These are phyloP conservation scores for Collybia mongolica DNA, from an alignment of 768 basidiomycete genomes.

Conservation along the genomic window DNA sequence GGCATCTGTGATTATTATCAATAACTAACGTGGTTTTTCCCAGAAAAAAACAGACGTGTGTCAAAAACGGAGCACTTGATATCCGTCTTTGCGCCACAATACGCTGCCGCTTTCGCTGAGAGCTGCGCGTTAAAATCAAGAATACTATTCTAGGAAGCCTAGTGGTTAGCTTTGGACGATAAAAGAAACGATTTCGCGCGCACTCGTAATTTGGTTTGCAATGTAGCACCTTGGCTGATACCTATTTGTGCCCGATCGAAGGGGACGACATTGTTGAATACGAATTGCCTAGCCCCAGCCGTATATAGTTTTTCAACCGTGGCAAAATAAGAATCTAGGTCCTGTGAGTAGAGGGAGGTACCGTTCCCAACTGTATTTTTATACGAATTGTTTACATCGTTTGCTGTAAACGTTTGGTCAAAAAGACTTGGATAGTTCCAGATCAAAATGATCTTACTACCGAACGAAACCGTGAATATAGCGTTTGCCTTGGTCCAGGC, in stretches of 20 bases:
- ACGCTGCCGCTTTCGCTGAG: conserved; percentile 10
- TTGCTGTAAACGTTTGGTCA: conserved; percentile 11
- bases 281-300: conserved; percentile 19
- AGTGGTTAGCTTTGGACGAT: not conserved
- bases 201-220: conserved; percentile 19
- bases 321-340: conserved; percentile 18
- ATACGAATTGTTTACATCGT: conserved; percentile 21
- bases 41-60: conserved; percentile 11
- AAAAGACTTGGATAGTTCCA: not conserved
- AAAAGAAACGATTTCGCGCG: not conserved
- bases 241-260: conserved; percentile 20
- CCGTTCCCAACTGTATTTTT: conserved; percentile 16
- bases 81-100: conserved; percentile 15
- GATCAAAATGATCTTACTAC: conserved; percentile 12
- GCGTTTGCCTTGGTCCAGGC: conserved; percentile 16
- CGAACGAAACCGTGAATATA: conserved; percentile 18
- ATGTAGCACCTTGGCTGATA: conserved; percentile 9
- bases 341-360: conserved; percentile 14
- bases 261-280: conserved; percentile 21
- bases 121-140: conserved; percentile 18
- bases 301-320: conserved; percentile 17
- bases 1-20: conserved; percentile 5
- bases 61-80: conserved; percentile 18
- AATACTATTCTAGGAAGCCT: conserved; percentile 12
- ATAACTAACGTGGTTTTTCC: too few relatives aligned